phyloP scores from a whole-genome alignment of 2,329 filamentous ascomycete species.

The Fusarium sp. region DNA sequence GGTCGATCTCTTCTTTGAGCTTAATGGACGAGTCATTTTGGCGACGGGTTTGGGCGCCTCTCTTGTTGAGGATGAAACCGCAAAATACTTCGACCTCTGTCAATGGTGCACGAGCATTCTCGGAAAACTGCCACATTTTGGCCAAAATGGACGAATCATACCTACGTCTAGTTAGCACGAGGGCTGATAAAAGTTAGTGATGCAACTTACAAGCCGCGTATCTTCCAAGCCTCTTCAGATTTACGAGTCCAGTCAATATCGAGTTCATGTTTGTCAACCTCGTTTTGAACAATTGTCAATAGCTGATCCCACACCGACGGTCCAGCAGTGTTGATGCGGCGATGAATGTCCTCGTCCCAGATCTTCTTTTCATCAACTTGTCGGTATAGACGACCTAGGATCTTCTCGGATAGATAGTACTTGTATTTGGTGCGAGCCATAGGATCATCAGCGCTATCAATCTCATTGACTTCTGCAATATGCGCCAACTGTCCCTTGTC shows the following conservation, averaged over 20 bases:
- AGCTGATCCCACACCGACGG: slow-evolving; percentile 60
- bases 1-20: slow-evolving; percentile 64
- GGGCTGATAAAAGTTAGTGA: background rate
- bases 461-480: slow-evolving; percentile 48
- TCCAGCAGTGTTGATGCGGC: slow-evolving; percentile 42
- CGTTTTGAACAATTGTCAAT: slow-evolving; percentile 40
- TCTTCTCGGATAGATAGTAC: slow-evolving; percentile 76
- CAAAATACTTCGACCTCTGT: slow-evolving; percentile 67
- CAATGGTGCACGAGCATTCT: slow-evolving; percentile 58
- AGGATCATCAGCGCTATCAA: slow-evolving; percentile 56
- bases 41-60: slow-evolving; percentile 60
- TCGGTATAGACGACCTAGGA: slow-evolving; percentile 77
- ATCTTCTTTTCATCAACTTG: slow-evolving; percentile 78
- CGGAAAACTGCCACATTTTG: slow-evolving; percentile 57
- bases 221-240: slow-evolving; percentile 55
- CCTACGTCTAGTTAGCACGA: slow-evolving; percentile 45
- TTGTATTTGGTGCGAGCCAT: slow-evolving; percentile 57
- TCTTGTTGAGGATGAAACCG: slow-evolving; percentile 65
- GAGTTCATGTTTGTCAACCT: slow-evolving; percentile 35
- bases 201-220: slow-evolving; percentile 60
- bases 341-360: slow-evolving; percentile 63
- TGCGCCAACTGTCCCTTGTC: slow-evolving; percentile 56
- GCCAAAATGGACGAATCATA: slow-evolving; percentile 59
- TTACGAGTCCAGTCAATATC: slow-evolving; percentile 52
- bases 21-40: slow-evolving; percentile 65